These are phyloP conservation scores for Evernia prunastri DNA, from an alignment of 495 filamentous ascomycete species.

Conservation along the genomic window DNA sequence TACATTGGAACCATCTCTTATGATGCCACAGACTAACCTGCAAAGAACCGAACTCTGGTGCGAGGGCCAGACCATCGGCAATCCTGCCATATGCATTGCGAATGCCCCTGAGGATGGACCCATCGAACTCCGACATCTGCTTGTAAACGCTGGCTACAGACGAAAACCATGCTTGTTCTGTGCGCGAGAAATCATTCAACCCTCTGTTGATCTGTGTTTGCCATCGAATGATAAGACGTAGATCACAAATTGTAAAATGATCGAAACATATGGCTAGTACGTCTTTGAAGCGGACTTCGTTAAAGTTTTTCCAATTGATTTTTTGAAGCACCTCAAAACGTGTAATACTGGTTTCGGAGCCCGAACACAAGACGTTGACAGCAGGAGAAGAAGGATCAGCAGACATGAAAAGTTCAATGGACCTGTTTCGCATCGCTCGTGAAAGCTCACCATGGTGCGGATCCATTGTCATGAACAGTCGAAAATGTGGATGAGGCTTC, in stretches of 20 bases:
- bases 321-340: conserved; percentile 45
- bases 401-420: conserved; percentile 77
- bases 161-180: conserved; percentile 8
- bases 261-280: conserved; percentile 43
- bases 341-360: conserved; percentile 45
- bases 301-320: conserved; percentile 25
- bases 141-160: conserved; percentile 9
- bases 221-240: conserved; percentile 22
- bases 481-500: conserved; percentile 76
- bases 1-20: conserved; percentile 11
- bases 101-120: conserved; percentile 13
- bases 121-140: conserved; percentile 4
- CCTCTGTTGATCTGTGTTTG: conserved; percentile 19
- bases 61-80: neutral
- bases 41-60: conserved; percentile 30
- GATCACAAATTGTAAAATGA: conserved; percentile 49
- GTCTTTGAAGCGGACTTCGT: conserved; percentile 23
- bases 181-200: conserved; percentile 12
- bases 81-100: conserved; percentile 7
- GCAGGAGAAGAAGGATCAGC: conserved; percentile 28
- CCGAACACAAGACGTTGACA: conserved; percentile 27
- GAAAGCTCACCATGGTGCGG: conserved; percentile 90
- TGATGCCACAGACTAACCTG: conserved; percentile 42
- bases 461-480: conserved; percentile 92
- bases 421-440: conserved; percentile 92